These are phyloP conservation scores for Liriodendron chinense DNA, from an alignment of 164 flowering plant genomes.

Conservation along the genomic window DNA sequence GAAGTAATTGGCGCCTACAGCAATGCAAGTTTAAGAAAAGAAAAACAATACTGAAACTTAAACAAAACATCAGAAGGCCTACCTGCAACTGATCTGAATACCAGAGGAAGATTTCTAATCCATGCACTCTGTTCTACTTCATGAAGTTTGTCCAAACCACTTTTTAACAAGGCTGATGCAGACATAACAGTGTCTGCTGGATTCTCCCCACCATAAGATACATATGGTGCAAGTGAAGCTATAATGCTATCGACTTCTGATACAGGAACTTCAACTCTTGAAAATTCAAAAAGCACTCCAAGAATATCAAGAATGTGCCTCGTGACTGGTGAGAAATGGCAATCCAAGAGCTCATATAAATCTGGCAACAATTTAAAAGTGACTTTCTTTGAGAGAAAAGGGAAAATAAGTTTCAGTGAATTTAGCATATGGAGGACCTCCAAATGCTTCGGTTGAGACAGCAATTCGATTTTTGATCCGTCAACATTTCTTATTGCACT, in stretches of 20 bases:
- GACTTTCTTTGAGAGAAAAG: constrained; percentile 47
- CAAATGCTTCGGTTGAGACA: constrained; percentile 38
- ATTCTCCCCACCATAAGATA: constrained; percentile 44
- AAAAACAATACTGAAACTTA: background rate
- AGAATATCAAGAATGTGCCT: constrained; percentile 48
- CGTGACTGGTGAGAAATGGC: constrained; percentile 50
- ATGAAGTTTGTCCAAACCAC: constrained; percentile 40
- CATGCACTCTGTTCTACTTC: constrained; percentile 30
- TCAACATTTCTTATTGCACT: constrained; percentile 20
- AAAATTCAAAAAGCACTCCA: constrained; percentile 38
- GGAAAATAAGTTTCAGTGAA: constrained; percentile 44
- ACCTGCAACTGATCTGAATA: constrained; percentile 61
- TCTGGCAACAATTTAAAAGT: constrained; percentile 33
- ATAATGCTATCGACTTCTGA: constrained; percentile 42
- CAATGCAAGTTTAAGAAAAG: background rate
- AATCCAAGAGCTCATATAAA: constrained; percentile 34
- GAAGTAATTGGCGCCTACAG: background rate
- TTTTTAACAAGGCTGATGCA: constrained; percentile 49
- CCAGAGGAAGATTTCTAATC: constrained; percentile 44
- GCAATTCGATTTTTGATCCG: constrained; percentile 34
- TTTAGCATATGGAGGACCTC: constrained; percentile 69
- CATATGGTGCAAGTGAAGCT: constrained; percentile 46
- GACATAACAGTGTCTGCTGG: constrained; percentile 58
- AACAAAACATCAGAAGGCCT: constrained; percentile 11
- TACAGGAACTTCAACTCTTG: constrained; percentile 28